Evolutionary conservation across 345 rosid species (phyloP).

Genomic region (Sisymbrium altissimum): DNA sequence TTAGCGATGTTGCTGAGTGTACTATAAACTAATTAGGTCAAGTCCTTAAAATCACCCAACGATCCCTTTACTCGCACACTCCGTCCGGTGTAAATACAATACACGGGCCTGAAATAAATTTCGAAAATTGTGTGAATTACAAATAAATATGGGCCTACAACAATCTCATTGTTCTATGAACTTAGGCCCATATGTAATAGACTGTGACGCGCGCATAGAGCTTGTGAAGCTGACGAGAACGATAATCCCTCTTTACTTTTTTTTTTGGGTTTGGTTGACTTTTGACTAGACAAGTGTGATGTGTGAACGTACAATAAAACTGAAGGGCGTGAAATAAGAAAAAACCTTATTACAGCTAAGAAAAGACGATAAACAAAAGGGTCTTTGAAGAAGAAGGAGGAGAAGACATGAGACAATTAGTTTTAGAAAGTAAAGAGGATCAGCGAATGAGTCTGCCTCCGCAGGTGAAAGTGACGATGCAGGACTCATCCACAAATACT

Average conservation of each 20-base stretch:
- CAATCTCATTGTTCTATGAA: not conserved
- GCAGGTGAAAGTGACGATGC: conserved; percentile 56
- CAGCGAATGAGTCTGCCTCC: conserved; percentile 45
- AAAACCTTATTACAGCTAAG: conserved; percentile 11
- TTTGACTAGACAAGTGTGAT: not conserved
- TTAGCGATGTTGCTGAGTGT: not conserved
- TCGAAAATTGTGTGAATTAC: not conserved
- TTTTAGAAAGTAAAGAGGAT: not conserved
- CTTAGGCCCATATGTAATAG: not conserved
- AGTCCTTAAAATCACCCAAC: not conserved
- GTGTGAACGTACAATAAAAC: conserved; percentile 5
- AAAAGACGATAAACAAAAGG: conserved; percentile 13
- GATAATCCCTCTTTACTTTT: not conserved
- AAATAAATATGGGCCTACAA: not conserved
- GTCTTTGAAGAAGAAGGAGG: not conserved
- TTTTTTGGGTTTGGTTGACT: not conserved
- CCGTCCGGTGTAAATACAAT: not conserved
- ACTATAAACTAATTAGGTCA: not conserved
- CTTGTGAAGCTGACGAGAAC: not conserved
- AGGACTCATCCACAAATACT: conserved; percentile 45
- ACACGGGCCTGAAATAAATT: conserved; percentile 1
- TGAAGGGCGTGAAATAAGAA: not conserved
- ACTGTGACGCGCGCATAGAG: not conserved
- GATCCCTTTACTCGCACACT: not conserved
- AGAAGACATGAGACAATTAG: conserved; percentile 10